A percentile compares a stretch with the other conserved stretches of the same genome.
Evolutionary conservation across 495 filamentous ascomycete species (phyloP).

Genomic region (Aspergillus campestris): DNA sequence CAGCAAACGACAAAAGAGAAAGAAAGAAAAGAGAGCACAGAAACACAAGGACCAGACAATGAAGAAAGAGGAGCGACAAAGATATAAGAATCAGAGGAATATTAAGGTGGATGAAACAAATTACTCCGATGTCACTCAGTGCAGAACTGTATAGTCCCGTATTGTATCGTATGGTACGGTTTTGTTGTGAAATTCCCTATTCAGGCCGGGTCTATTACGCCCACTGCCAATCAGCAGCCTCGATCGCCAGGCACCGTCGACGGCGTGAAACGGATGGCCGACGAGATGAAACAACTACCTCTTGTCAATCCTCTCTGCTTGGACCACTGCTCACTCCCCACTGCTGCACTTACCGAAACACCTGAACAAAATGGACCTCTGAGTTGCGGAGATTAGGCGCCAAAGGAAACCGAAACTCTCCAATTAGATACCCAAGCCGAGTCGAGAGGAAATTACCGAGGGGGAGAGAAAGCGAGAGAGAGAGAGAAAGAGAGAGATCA

Average conservation of each 20-base stretch:
- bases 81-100: no score
- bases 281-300: slow-evolving; percentile 23
- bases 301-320: no score
- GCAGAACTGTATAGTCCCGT: background rate
- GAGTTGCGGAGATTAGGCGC: no score
- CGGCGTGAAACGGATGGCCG: slow-evolving; percentile 26
- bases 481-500: slow-evolving; percentile 3
- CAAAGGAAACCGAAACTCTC: no score
- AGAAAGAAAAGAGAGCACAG: background rate
- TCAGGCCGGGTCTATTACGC: background rate
- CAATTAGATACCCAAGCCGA: background rate
- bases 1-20: slow-evolving; percentile 2
- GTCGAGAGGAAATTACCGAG: background rate
- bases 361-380: no score
- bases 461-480: slow-evolving; percentile 1
- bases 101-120: no score
- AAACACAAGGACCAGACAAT: slow-evolving; percentile 4
- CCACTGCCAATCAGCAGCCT: slow-evolving; percentile 20
- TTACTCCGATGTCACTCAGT: no score
- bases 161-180: background rate
- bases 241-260: slow-evolving; percentile 1
- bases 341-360: no score
- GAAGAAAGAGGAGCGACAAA: no score
- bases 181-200: slow-evolving; percentile 1
- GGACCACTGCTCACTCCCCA: no score